phyloP scores from a whole-genome alignment of 768 basidiomycete species.

The Austroboletus eburneus region DNA sequence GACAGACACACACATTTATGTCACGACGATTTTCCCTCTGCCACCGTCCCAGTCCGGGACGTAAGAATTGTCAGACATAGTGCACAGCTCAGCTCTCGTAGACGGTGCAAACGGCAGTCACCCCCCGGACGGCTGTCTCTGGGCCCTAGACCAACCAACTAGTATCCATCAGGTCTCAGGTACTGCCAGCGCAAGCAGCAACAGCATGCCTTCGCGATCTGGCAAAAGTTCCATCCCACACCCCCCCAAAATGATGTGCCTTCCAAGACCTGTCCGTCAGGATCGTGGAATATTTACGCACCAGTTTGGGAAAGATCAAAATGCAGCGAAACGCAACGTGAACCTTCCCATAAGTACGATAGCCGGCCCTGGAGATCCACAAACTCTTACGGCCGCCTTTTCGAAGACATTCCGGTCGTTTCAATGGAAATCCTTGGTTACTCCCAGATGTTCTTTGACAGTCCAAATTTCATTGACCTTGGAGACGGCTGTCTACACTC shows the following conservation, averaged over 20 bases:
- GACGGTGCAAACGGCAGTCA: too few species aligned
- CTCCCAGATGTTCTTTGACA: too few species aligned
- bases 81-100: too few species aligned
- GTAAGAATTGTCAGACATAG: constrained; percentile 79
- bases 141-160: too few species aligned
- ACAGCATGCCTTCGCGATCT: constrained; percentile 83
- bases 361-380: constrained; percentile 37
- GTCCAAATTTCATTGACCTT: too few species aligned
- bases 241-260: constrained; percentile 56
- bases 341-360: constrained; percentile 80
- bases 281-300: constrained; percentile 73
- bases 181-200: too few species aligned
- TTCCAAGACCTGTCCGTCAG: constrained; percentile 65
- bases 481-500: too few species aligned
- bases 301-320: constrained; percentile 81
- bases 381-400: constrained; percentile 68
- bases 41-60: constrained; percentile 57
- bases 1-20: constrained; percentile 9
- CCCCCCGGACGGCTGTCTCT: too few species aligned
- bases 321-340: constrained; percentile 70
- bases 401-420: constrained; percentile 44
- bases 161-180: too few species aligned
- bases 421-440: too few species aligned
- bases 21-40: neutral
- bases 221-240: constrained; percentile 76